Evolutionary conservation across 352 stramenopile species (phyloP), one percentile per base, ranked within the genome.

Genomic region (Phytopythium boreale): DNA sequence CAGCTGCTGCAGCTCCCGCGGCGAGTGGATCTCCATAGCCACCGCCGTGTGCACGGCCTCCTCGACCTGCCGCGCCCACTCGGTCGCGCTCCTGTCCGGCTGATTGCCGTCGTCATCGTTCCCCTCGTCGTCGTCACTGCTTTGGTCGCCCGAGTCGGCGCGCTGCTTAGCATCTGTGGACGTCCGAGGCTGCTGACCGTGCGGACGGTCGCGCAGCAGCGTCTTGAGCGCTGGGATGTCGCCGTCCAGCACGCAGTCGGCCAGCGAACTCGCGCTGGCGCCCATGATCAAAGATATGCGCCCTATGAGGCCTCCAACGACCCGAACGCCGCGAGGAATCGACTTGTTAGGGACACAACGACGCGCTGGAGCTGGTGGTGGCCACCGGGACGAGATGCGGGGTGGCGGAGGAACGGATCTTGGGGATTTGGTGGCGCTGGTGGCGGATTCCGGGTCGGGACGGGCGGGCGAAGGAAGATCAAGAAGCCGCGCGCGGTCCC

Each of bases 1-100:
- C 26, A 79, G 59, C 62, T 87, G 80, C 67, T 89, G 80, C 51
- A 85, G 74, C 46, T 88, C 75, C 34, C 84, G 80, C 26, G 72
- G 69, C 44, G 80, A 83, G 57, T 74, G 62, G 63, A 89, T 69
- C 59, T 87, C 76, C 62, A 83, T 77, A 55, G 72, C 75, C 59
- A 89, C 70, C 17, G 80, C 76, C 6, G 78, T 79, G 59, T 89
- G 80, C 37, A 83, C 71, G 12, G 80, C 78, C 52, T 87, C 74
- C 52, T 89, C 77, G 36, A 89, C 52, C 44, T 84, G 74, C 22
- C 70, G 26, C 36, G 70, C 63, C 61, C 70, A 69, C 44, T 67
- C 57, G 4, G 31, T 61, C 10, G 70, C 62, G 22, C 9, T 17
- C 2, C 9, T 14, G 44, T 15, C 43, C 43, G 17, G 11, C 22